Evolutionary conservation across 495 filamentous ascomycete genomes (phyloP).

Genomic region (Neurospora discreta): DNA sequence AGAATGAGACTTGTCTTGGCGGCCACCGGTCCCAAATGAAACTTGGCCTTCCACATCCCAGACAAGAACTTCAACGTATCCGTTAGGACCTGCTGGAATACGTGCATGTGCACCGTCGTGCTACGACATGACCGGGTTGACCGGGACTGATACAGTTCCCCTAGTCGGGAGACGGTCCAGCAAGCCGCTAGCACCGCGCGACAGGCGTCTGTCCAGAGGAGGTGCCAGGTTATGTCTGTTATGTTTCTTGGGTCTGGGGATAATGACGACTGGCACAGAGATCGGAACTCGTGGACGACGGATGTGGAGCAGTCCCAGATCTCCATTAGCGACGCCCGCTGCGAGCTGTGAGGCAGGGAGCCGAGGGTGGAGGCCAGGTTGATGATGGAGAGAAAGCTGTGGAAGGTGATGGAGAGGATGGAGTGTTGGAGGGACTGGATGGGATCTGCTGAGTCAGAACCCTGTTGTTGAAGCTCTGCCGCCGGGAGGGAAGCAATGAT

Average conservation of each 20-base stretch:
- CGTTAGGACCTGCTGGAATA: slow-evolving; percentile 5
- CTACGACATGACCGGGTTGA: too few relatives aligned
- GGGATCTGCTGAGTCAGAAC: background rate
- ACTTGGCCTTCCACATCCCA: slow-evolving; percentile 1
- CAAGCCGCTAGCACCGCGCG: slow-evolving; percentile 7
- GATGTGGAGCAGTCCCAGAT: slow-evolving; percentile 10
- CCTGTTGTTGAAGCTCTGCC: background rate
- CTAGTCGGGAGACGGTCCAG: slow-evolving; percentile 2
- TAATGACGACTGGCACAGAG: background rate
- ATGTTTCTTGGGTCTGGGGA: background rate
- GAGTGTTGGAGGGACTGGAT: slow-evolving; percentile 9
- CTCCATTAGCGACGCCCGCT: slow-evolving; percentile 3
- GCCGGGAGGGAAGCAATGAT: slow-evolving; percentile 1
- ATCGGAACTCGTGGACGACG: slow-evolving; percentile 12
- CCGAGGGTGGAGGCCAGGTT: background rate
- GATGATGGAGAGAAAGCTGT: slow-evolving; percentile 8
- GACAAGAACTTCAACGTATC: slow-evolving; percentile 1
- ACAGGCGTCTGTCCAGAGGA: slow-evolving; percentile 11
- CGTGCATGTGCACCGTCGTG: background rate
- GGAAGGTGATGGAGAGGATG: slow-evolving; percentile 5
- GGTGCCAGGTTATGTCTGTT: slow-evolving; percentile 2
- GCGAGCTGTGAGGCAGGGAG: too few relatives aligned
- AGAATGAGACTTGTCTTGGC: slow-evolving; percentile 7
- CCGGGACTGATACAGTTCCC: background rate
- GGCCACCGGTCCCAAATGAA: slow-evolving; percentile 6